Evolutionary conservation across 257 asterid species (phyloP).

Genomic region (Fraxinus americana): DNA sequence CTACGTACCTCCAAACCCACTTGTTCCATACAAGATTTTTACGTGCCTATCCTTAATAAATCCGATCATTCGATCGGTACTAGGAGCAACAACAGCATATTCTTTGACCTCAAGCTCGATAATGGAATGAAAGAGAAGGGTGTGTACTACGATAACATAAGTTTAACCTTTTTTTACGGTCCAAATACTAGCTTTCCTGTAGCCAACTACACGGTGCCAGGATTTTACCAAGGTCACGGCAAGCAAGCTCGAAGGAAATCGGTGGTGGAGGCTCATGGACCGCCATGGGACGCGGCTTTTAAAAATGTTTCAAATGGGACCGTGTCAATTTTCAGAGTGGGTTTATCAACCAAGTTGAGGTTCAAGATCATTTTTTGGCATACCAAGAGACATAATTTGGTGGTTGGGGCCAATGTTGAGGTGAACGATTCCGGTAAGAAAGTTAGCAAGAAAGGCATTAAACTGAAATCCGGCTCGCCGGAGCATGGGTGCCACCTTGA

Average conservation of each 20-base stretch:
- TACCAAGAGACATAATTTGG: conserved; percentile 20
- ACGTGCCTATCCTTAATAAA: conserved; percentile 24
- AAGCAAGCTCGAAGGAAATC: conserved; percentile 17
- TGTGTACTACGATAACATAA: conserved; percentile 17
- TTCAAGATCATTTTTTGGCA: conserved; percentile 18
- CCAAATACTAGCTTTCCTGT: conserved; percentile 15
- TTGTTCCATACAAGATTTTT: conserved; percentile 17
- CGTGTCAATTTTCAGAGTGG: conserved; percentile 23
- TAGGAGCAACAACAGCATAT: conserved; percentile 25
- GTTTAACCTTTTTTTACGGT: conserved; percentile 27
- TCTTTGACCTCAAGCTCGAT: conserved; percentile 28
- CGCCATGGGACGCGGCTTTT: conserved; percentile 33
- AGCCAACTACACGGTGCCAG: conserved; percentile 12
- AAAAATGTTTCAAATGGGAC: conserved; percentile 15
- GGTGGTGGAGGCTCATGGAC: conserved; percentile 24
- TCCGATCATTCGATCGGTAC: neutral
- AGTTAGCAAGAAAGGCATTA: neutral
- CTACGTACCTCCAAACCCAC: conserved; percentile 22
- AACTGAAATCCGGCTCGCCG: neutral
- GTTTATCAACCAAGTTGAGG: conserved; percentile 23
- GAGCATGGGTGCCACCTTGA: neutral
- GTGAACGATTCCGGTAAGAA: conserved; percentile 19
- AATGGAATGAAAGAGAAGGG: conserved; percentile 30
- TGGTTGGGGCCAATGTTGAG: conserved; percentile 14
- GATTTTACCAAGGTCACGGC: conserved; percentile 25